These are phyloP conservation scores for Aureobasidium sp. DNA, from an alignment of 2,329 filamentous ascomycete species.

Conservation along the genomic window DNA sequence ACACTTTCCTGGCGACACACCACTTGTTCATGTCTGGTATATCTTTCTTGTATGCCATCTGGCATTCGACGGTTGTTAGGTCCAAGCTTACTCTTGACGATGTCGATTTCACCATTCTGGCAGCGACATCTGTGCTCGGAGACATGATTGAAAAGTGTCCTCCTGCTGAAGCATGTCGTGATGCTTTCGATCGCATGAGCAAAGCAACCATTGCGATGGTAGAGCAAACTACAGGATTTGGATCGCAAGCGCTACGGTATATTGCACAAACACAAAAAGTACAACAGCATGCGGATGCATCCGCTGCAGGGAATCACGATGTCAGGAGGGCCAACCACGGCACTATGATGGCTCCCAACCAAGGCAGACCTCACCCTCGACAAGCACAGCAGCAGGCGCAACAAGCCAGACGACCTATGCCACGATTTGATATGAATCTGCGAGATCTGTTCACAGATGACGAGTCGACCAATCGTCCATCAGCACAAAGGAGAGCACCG, in stretches of 20 bases:
- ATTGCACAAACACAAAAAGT: slow-evolving; percentile 7
- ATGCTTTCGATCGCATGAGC: slow-evolving; percentile 90
- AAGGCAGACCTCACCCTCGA: not conserved
- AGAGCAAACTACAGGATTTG: slow-evolving; percentile 76
- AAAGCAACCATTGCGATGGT: slow-evolving; percentile 96
- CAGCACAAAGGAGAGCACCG: slow-evolving; percentile 18
- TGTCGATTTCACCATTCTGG: slow-evolving; percentile 92
- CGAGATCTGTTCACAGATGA: slow-evolving; percentile 43
- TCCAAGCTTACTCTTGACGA: slow-evolving; percentile 85
- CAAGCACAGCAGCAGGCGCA: not conserved
- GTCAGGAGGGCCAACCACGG: not conserved
- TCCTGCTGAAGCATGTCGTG: slow-evolving; percentile 85
- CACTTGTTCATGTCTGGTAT: slow-evolving; percentile 95
- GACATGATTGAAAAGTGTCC: slow-evolving; percentile 93
- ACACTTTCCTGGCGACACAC: slow-evolving; percentile 91
- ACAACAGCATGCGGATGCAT: not conserved
- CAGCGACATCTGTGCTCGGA: slow-evolving; percentile 83
- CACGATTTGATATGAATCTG: slow-evolving; percentile 51
- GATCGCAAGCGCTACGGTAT: slow-evolving; percentile 23
- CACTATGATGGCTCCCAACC: not conserved
- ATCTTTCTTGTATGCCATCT: slow-evolving; percentile 93
- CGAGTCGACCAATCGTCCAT: slow-evolving; percentile 27
- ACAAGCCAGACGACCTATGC: slow-evolving; percentile 29
- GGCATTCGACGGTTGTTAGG: slow-evolving; percentile 86
- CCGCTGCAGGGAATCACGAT: not conserved